Evolutionary conservation across 2,329 filamentous ascomycete genomes (phyloP).

Genomic region (Venturia oleaginea): DNA sequence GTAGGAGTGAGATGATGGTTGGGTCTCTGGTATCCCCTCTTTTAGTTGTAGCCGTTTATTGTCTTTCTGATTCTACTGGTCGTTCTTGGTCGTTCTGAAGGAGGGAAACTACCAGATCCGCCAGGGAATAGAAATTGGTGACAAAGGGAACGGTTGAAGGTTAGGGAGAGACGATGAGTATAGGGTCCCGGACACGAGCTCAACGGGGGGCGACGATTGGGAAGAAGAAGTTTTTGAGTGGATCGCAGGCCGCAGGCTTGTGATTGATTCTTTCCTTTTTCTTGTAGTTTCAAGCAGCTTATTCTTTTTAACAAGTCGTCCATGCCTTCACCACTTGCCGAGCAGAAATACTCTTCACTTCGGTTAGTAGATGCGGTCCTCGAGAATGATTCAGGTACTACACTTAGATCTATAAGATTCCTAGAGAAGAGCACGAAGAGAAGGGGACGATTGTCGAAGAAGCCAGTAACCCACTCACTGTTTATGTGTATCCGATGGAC

Average conservation of each 20-base stretch:
- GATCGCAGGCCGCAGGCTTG: background rate
- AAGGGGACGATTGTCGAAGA: background rate
- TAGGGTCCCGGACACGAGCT: background rate
- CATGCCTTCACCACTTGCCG: background rate
- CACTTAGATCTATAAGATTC: background rate
- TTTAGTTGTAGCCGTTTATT: background rate
- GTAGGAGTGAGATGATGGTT: too few relatives aligned
- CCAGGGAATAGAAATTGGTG: background rate
- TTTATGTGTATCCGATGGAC: slow-evolving; percentile 1
- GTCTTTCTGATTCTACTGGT: background rate
- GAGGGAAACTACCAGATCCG: slow-evolving; percentile 1
- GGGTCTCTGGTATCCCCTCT: too few relatives aligned
- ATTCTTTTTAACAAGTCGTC: background rate
- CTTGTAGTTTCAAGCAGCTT: background rate
- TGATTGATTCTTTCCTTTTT: too few relatives aligned
- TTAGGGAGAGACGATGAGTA: background rate
- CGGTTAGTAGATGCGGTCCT: background rate
- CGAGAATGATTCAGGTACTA: background rate
- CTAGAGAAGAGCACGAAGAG: background rate
- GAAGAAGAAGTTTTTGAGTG: background rate
- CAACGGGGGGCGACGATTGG: background rate
- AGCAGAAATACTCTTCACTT: background rate
- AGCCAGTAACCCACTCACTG: background rate
- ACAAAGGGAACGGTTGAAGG: background rate
- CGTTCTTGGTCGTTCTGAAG: background rate